Conservation (phyloP, 148 eudicot genomes). For the Linanthus parryae region DNA sequence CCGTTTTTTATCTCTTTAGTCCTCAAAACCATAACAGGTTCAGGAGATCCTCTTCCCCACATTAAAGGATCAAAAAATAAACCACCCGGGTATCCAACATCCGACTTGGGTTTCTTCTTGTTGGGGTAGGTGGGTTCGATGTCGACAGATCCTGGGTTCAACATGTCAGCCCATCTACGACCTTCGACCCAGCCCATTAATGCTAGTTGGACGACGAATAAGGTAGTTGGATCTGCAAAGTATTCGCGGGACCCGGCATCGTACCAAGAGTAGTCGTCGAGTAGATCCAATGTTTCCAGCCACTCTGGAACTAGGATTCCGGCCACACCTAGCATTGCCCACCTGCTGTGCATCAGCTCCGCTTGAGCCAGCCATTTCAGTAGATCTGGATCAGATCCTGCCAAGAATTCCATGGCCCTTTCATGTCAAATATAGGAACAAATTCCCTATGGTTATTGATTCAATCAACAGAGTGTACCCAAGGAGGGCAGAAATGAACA, state of each 20-base stretch:
- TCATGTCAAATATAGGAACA: no score
- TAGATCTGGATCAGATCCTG: slow-evolving; percentile 95
- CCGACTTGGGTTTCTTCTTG: slow-evolving; percentile 96
- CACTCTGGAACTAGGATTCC: slow-evolving; percentile 98
- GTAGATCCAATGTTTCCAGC: slow-evolving; percentile 80
- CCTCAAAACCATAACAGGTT: slow-evolving; percentile 79
- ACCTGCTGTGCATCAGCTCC: slow-evolving; percentile 87
- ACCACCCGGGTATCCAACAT: slow-evolving; percentile 98
- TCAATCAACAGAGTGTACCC: no score
- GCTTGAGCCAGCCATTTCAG: slow-evolving; percentile 81
- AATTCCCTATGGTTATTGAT: no score
- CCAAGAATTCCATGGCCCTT: no score
- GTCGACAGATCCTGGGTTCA: slow-evolving; percentile 89
- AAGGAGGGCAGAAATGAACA: not conserved
- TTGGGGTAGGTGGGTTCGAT: slow-evolving; percentile 97
- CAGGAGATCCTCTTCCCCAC: slow-evolving; percentile 85
- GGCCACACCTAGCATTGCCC: slow-evolving; percentile 99
- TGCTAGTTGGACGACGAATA: slow-evolving; percentile 68
- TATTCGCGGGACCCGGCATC: slow-evolving; percentile 91
- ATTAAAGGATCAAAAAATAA: slow-evolving; percentile 98
- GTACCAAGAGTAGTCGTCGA: slow-evolving; percentile 98
- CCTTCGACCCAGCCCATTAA: slow-evolving; percentile 99
- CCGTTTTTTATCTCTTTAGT: slow-evolving; percentile 98
- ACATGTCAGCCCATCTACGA: slow-evolving; percentile 90
- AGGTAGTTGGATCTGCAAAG: slow-evolving; percentile 95